Conservation (phyloP, 495 filamentous ascomycete genomes). For the Aspergillus bridgeri region DNA sequence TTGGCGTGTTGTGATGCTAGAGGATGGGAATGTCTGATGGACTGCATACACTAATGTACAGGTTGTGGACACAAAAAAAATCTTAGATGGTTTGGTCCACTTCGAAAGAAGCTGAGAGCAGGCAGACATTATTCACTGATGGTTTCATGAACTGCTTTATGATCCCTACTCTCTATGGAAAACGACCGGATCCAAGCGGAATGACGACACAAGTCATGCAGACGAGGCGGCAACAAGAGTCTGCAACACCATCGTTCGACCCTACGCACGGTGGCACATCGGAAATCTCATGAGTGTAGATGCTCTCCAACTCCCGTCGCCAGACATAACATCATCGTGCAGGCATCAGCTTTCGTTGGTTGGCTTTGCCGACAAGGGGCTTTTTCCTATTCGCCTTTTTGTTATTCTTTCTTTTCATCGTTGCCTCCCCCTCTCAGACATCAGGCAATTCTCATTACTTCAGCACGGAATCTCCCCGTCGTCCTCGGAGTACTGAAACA, state of each 20-base stretch:
- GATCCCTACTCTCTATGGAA: background rate
- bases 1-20: conserved; percentile 1
- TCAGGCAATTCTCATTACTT: background rate
- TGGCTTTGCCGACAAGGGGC: background rate
- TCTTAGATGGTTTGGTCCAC: background rate
- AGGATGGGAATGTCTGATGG: background rate
- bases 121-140: too few species aligned
- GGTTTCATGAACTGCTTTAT: background rate
- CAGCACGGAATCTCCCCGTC: background rate
- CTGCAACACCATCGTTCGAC: background rate
- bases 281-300: background rate
- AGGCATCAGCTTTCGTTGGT: background rate
- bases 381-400: background rate
- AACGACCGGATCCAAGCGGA: background rate
- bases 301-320: background rate
- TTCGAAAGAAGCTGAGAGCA: background rate
- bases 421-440: background rate
- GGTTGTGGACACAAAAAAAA: background rate
- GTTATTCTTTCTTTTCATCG: background rate
- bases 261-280: background rate
- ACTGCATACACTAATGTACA: conserved; percentile 2
- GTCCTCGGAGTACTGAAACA: background rate
- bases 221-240: background rate
- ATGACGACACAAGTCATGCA: background rate
- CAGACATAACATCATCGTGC: conserved; percentile 4